phyloP scores from a whole-genome alignment of 257 asterid genomes.

The Ilex aquifolium region DNA sequence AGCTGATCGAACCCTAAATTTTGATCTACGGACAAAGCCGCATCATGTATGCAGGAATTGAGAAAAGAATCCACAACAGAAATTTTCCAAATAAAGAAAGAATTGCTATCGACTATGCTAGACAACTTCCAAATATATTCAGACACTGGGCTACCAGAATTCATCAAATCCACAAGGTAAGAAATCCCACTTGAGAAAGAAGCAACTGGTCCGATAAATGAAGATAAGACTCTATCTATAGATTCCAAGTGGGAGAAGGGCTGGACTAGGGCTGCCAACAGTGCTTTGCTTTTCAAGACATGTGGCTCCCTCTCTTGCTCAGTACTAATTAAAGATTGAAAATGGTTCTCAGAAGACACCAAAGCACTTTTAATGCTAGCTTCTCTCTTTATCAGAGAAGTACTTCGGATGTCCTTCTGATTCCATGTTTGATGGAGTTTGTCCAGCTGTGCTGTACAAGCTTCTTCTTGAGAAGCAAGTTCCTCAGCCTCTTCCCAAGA shows the following conservation, averaged over 20 bases:
- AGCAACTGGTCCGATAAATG: conserved; percentile 36
- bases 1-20: conserved; percentile 85
- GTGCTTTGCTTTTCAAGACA: conserved; percentile 57
- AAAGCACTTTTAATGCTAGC: conserved; percentile 46
- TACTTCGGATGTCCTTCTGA: conserved; percentile 68
- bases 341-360: conserved; percentile 48
- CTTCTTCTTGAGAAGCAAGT: conserved; percentile 98
- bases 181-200: conserved; percentile 46
- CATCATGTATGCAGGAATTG: conserved; percentile 69
- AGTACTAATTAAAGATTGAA: conserved; percentile 51
- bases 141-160: conserved; percentile 64
- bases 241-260: conserved; percentile 87
- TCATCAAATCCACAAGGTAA: conserved; percentile 51
- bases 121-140: conserved; percentile 80
- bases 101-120: conserved; percentile 41
- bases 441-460: conserved; percentile 87
- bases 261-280: conserved; percentile 53
- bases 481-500: conserved; percentile 99
- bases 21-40: conserved; percentile 64
- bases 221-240: conserved; percentile 55
- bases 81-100: conserved; percentile 90
- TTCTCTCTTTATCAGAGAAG: conserved; percentile 75
- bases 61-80: conserved; percentile 75
- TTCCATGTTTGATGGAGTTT: conserved; percentile 88
- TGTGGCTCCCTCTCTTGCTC: conserved; percentile 56